phyloP scores from a whole-genome alignment of 2,329 filamentous ascomycete species.

The Cryphonectria japonica region DNA sequence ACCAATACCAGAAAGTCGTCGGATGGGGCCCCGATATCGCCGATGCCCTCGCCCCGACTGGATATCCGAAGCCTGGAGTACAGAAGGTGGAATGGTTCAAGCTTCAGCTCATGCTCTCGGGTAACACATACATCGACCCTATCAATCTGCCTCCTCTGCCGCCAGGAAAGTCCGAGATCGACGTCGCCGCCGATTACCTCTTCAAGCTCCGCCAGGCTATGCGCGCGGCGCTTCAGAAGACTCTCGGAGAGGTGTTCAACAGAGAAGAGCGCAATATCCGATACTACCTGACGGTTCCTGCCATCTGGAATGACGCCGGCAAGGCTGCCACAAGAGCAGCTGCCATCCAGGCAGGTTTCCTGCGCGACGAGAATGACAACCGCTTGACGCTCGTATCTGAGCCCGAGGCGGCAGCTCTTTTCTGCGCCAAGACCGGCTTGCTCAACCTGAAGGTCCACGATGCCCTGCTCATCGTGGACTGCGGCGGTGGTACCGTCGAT shows the following conservation, averaged over 20 bases:
- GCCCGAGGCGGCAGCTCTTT: slow-evolving; percentile 94
- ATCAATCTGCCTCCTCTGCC: slow-evolving; percentile 98
- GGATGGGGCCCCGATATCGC: slow-evolving; percentile 99
- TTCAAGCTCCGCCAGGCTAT: slow-evolving; percentile 98
- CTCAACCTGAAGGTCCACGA: slow-evolving; percentile 98
- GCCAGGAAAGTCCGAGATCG: slow-evolving; percentile 97
- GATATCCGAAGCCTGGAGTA: slow-evolving; percentile 95
- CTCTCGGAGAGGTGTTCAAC: slow-evolving; percentile 95
- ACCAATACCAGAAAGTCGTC: slow-evolving; percentile 99
- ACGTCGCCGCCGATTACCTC: slow-evolving; percentile 98
- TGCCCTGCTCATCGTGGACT: slow-evolving; percentile 97
- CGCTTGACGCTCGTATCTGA: slow-evolving; percentile 92
- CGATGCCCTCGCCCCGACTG: slow-evolving; percentile 92
- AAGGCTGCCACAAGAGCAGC: slow-evolving; percentile 96
- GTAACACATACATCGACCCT: slow-evolving; percentile 98
- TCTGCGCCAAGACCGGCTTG: slow-evolving; percentile 95
- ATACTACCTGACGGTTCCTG: slow-evolving; percentile 97
- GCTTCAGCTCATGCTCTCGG: slow-evolving; percentile 96
- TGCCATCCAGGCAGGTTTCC: slow-evolving; percentile 94
- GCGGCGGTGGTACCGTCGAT: slow-evolving; percentile 97
- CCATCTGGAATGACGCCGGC: slow-evolving; percentile 98
- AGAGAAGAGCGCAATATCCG: slow-evolving; percentile 97
- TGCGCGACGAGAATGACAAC: slow-evolving; percentile 97
- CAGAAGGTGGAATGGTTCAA: slow-evolving; percentile 99
- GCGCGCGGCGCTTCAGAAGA: slow-evolving; percentile 94